A percentile compares a stretch with the other conserved stretches of the same genome.
These are phyloP conservation scores for Parasitella parasitica DNA, from an alignment of 371 early-diverging fungal species.

Conservation along the genomic window DNA sequence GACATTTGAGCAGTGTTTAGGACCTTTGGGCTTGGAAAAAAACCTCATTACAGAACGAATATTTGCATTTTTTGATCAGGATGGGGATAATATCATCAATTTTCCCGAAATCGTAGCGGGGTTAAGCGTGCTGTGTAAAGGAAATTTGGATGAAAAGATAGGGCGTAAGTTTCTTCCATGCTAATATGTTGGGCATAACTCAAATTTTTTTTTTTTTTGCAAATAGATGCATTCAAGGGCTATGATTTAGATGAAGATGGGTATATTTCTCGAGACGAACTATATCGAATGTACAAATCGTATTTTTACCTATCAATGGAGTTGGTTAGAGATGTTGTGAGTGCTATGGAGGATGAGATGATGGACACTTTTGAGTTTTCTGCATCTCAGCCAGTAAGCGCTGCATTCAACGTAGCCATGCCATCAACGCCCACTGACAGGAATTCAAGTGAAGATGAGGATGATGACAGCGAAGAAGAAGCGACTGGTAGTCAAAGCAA, in stretches of 20 bases:
- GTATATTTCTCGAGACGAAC: slow-evolving; percentile 79
- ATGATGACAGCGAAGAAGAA: background rate
- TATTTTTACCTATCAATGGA: slow-evolving; percentile 89
- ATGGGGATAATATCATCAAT: slow-evolving; percentile 71
- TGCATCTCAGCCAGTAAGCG: slow-evolving; percentile 89
- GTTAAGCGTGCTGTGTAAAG: slow-evolving; percentile 81
- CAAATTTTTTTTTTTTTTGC: background rate
- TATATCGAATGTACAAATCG: slow-evolving; percentile 88
- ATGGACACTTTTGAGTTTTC: slow-evolving; percentile 88
- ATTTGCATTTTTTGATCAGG: slow-evolving; percentile 88
- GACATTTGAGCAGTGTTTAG: slow-evolving; percentile 85
- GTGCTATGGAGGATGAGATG: slow-evolving; percentile 88
- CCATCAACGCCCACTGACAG: slow-evolving; percentile 42
- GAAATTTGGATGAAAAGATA: slow-evolving; percentile 86
- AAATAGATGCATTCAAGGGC: slow-evolving; percentile 81
- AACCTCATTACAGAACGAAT: slow-evolving; percentile 87
- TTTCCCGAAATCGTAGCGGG: slow-evolving; percentile 87
- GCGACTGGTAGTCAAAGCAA: background rate
- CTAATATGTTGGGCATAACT: background rate
- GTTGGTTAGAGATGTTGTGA: slow-evolving; percentile 86
- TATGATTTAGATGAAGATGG: slow-evolving; percentile 94
- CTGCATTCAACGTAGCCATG: slow-evolving; percentile 88
- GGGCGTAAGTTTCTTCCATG: slow-evolving; percentile 54
- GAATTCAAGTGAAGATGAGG: slow-evolving; percentile 7
- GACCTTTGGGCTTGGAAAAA: slow-evolving; percentile 82